Evolutionary conservation across 2,329 filamentous ascomycete species (phyloP).

Genomic region (Monosporascus sp.): DNA sequence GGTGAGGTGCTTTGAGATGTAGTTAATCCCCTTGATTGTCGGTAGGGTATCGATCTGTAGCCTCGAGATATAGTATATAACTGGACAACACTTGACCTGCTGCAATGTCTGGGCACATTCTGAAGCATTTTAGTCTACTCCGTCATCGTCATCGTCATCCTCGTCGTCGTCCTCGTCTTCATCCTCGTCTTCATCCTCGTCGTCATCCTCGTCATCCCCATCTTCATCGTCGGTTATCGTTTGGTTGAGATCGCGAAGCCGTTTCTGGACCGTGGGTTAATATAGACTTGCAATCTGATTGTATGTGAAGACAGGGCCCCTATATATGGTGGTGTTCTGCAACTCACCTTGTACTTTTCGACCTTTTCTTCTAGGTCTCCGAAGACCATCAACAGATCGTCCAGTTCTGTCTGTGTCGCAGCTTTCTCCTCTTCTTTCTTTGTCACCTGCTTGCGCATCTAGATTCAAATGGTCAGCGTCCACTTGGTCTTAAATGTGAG

Average conservation of each 20-base stretch:
- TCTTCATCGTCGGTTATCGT: slow-evolving; percentile 71
- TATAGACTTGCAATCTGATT: background rate
- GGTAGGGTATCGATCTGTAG: background rate
- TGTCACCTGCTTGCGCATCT: slow-evolving; percentile 25
- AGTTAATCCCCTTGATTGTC: background rate
- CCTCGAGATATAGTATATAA: background rate
- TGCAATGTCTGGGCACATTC: background rate
- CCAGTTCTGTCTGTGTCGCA: slow-evolving; percentile 65
- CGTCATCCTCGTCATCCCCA: slow-evolving; percentile 51
- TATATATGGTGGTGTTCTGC: background rate
- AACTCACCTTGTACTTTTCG: slow-evolving; percentile 65
- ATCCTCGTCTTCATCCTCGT: slow-evolving; percentile 36
- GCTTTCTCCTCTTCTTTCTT: slow-evolving; percentile 59
- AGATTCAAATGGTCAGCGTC: slow-evolving; percentile 9
- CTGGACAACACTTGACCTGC: background rate
- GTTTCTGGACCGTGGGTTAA: slow-evolving; percentile 36
- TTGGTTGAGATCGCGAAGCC: slow-evolving; percentile 62
- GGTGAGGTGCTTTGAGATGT: no score
- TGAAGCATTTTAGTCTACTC: slow-evolving; percentile 23
- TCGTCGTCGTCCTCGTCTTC: slow-evolving; percentile 20
- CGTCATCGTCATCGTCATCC: slow-evolving; percentile 22
- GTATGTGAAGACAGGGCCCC: background rate
- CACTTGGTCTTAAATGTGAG: background rate
- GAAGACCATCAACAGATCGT: slow-evolving; percentile 78
- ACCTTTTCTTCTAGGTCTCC: slow-evolving; percentile 75